Base-by-base conservation (phyloP, 257 asterid species). In the Handroanthus guayacan region DNA sequence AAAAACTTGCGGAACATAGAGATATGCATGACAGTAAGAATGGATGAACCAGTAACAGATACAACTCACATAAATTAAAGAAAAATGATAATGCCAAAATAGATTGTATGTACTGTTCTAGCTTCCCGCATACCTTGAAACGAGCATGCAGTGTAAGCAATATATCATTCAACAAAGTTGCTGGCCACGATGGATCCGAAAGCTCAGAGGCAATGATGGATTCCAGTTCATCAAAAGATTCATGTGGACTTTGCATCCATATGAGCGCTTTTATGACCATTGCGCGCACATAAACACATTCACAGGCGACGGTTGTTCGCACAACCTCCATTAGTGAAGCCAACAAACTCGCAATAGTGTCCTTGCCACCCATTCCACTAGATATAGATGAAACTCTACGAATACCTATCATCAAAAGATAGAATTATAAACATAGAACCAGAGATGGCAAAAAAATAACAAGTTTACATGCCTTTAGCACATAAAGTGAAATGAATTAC, bases 221-320 rank as follows among this genome's bases (percentile, higher is more conserved):
- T 88, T 87, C 93, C 75, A 95, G 86, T 85, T 95, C 99, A 84
- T 91, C 99, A 81, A 95, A 95, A 66, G 97, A 88, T 72, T 95
- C 99, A 58, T 90, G 84, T 39, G 99, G 98, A 84, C 98, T 95
- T 91, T 95, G 99, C 97, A 95, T 95, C 99, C 99, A 95, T 88
- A 95, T 91, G 79, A 95, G 85, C 3, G 99, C 97, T 87, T 95
- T 95, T 71, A 95, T 95, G 83, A 95, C 97, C 96, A 91, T 91
- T 41, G 98, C 97, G 78, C 99, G 98, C 84, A 93, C 97, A 87
- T 93, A 95, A 71, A 91, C 99, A 78, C 99, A 95, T 88, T 95
- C 98, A 84, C 99, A 95, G 14, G 99, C 99, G 69, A 93, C 94
- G 82, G 99, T 90, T 80, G 98, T 95, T 51, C 99, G 90, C 83